Conservation (phyloP, 768 basidiomycete genomes). For the Hygrophorus pudorinus region DNA sequence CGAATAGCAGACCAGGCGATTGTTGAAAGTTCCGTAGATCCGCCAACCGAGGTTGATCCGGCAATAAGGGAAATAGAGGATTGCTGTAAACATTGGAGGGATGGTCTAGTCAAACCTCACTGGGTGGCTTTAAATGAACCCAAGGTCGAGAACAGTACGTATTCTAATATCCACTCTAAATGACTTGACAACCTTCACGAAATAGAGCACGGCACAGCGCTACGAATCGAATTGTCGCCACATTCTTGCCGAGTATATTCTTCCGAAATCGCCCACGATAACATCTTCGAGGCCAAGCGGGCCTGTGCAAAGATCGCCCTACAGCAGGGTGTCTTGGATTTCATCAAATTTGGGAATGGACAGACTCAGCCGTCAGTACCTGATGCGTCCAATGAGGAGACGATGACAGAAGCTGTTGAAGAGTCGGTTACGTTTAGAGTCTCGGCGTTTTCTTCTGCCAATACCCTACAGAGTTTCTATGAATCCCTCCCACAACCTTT, state of each 20-base stretch:
- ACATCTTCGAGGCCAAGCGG: conserved; percentile 33
- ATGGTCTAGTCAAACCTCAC: conserved; percentile 36
- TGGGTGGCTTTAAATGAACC: conserved; percentile 44
- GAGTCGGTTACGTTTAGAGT: not conserved
- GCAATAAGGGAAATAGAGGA: conserved; percentile 36
- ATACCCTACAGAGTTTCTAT: conserved; percentile 47
- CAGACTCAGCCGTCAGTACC: conserved; percentile 26
- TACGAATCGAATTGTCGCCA: conserved; percentile 43
- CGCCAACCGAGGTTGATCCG: conserved; percentile 1
- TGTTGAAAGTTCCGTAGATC: not conserved
- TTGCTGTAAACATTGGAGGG: conserved; percentile 46
- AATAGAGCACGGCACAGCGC: conserved; percentile 42
- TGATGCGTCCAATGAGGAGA: not conserved
- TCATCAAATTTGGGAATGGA: conserved; percentile 46
- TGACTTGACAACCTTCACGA: not conserved
- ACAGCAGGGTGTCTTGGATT: conserved; percentile 44
- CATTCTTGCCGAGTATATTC: conserved; percentile 45
- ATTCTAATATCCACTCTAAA: not conserved
- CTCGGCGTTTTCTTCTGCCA: conserved; percentile 8
- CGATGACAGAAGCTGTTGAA: not conserved
- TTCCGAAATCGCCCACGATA: conserved; percentile 32
- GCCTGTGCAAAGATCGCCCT: conserved; percentile 48
- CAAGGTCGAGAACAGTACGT: conserved; percentile 34
- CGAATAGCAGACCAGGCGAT: not conserved
- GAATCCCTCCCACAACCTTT: conserved; percentile 59